Evolutionary conservation across 2,329 filamentous ascomycete genomes (phyloP).

Genomic region (Neonectria magnoliae): DNA sequence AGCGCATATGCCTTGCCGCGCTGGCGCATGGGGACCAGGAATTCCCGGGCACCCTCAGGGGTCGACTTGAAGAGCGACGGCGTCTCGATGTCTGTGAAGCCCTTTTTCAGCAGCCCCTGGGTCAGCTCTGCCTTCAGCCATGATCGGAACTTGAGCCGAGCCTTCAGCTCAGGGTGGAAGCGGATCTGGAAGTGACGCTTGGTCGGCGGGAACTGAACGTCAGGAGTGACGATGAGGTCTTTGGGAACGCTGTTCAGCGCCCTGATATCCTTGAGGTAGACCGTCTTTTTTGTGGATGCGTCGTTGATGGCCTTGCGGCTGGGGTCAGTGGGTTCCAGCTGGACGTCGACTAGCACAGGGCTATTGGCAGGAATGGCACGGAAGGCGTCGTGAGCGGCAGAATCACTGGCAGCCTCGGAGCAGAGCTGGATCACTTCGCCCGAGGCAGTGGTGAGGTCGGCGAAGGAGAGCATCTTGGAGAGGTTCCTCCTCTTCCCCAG

Average conservation of each 20-base stretch:
- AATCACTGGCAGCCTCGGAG: slow-evolving; percentile 50
- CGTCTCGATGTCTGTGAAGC: slow-evolving; percentile 86
- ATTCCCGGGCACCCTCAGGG: slow-evolving; percentile 93
- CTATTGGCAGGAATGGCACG: slow-evolving; percentile 60
- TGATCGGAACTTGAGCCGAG: slow-evolving; percentile 77
- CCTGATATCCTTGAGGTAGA: slow-evolving; percentile 68
- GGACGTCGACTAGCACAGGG: slow-evolving; percentile 61
- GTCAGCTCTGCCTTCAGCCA: slow-evolving; percentile 64
- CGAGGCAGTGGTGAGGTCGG: slow-evolving; percentile 58
- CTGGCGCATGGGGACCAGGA: slow-evolving; percentile 86
- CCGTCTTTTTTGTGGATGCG: slow-evolving; percentile 59
- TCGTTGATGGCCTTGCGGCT: slow-evolving; percentile 35
- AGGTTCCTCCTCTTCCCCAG: slow-evolving; percentile 74
- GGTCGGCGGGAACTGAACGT: slow-evolving; percentile 77
- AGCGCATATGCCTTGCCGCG: slow-evolving; percentile 85
- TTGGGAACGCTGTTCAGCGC: slow-evolving; percentile 53
- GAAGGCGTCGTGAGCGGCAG: slow-evolving; percentile 53
- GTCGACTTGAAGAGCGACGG: slow-evolving; percentile 97
- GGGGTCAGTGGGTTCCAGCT: slow-evolving; percentile 39
- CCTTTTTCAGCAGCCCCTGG: slow-evolving; percentile 63
- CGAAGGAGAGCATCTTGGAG: slow-evolving; percentile 76
- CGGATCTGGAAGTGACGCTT: slow-evolving; percentile 87
- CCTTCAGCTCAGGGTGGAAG: slow-evolving; percentile 72
- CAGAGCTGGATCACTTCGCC: slow-evolving; percentile 58
- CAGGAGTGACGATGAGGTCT: slow-evolving; percentile 79